Conservation (phyloP, 148 eudicot species). For the Suaeda aralocaspica region DNA sequence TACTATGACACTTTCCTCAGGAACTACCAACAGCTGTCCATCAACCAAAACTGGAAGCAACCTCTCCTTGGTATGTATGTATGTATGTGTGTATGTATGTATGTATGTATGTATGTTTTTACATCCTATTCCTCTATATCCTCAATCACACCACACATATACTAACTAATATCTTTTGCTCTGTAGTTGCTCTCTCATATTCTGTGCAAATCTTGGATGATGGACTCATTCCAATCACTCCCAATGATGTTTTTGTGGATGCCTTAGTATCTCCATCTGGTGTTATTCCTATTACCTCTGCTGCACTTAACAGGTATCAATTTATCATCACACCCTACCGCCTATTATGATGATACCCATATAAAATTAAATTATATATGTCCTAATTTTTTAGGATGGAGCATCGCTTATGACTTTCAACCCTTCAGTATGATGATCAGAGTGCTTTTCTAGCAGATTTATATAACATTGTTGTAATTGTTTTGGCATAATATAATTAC, state of each 20-base stretch:
- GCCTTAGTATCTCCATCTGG: conserved; percentile 83
- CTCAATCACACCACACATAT: neutral
- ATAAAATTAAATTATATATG: neutral
- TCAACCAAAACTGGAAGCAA: conserved; percentile 73
- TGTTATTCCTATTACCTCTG: conserved; percentile 62
- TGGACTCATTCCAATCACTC: conserved; percentile 75
- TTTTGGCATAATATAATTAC: neutral
- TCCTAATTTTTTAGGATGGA: conserved; percentile 27
- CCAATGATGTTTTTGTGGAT: conserved; percentile 69
- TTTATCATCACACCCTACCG: neutral
- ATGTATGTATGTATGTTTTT: no score
- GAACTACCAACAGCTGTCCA: conserved; percentile 72
- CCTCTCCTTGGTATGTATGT: conserved; percentile 74
- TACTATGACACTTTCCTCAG: conserved; percentile 88
- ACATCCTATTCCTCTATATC: neutral
- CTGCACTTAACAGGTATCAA: conserved; percentile 42
- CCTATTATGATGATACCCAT: neutral
- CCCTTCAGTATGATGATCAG: neutral
- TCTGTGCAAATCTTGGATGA: conserved; percentile 85
- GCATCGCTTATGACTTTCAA: conserved; percentile 12
- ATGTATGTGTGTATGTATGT: no score
- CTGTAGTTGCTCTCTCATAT: conserved; percentile 84
- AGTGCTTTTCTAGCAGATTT: neutral
- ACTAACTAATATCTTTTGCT: conserved; percentile 4
- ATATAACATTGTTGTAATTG: neutral